Percentiles rank a stretch among this genome's conserved stretches.
phyloP scores from a whole-genome alignment of 176 grass and related monocot genomes.

The Oryza officinalis region DNA sequence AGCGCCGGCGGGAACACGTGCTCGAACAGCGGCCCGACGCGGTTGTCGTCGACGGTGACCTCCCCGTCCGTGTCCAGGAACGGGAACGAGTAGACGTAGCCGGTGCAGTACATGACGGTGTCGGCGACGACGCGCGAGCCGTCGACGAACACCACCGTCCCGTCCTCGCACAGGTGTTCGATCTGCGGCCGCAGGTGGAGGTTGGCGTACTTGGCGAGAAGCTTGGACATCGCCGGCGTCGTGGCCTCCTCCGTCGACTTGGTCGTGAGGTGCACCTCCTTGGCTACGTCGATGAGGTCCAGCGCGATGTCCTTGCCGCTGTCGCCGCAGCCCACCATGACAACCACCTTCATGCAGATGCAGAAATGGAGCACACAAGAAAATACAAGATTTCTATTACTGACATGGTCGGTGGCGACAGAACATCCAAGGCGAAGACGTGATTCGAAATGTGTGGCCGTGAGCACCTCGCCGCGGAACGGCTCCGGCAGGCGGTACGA shows the following conservation, averaged over 20 bases:
- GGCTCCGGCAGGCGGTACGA: constrained; percentile 34
- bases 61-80: constrained; percentile 33
- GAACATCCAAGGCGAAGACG: no score
- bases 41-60: constrained; percentile 41
- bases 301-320: constrained; percentile 36
- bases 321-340: background rate
- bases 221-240: constrained; percentile 3
- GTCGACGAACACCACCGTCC: constrained; percentile 37
- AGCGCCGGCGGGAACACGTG: constrained; percentile 48
- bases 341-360: constrained; percentile 9
- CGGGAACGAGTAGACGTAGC: constrained; percentile 44
- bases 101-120: constrained; percentile 41
- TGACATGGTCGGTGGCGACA: no score
- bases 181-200: background rate
- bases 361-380: no score
- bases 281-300: constrained; percentile 25
- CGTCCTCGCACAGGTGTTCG: background rate
- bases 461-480: constrained; percentile 17
- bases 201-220: constrained; percentile 12
- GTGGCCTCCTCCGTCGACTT: background rate
- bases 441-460: no score
- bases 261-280: constrained; percentile 17
- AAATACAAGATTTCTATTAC: no score
- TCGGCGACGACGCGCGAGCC: constrained; percentile 31
- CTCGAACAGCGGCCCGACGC: constrained; percentile 49